Percentiles rank a stretch among this genome's conserved stretches.
phyloP scores from a whole-genome alignment of 2,329 filamentous ascomycete species.

The Monosporascus sp. region DNA sequence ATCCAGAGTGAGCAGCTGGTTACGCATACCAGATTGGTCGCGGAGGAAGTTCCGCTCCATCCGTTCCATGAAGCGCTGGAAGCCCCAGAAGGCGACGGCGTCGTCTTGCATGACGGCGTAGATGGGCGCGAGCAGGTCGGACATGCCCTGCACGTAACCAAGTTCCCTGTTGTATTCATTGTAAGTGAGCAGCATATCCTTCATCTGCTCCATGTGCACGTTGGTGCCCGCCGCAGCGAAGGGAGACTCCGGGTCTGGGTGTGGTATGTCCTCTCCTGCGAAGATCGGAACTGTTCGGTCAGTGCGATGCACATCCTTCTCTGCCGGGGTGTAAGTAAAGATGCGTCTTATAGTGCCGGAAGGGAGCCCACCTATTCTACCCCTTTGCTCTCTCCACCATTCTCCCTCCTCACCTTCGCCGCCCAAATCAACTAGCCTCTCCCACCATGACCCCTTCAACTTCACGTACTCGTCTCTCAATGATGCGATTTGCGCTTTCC shows the following conservation, averaged over 20 bases:
- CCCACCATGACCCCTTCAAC: constrained; percentile 95
- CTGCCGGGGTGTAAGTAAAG: constrained; percentile 42
- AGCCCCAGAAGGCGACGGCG: constrained; percentile 93
- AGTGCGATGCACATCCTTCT: constrained; percentile 97
- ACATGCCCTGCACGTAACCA: constrained; percentile 98
- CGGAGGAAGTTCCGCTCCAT: constrained; percentile 97
- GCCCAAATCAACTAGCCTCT: constrained; percentile 77
- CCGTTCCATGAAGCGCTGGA: constrained; percentile 91
- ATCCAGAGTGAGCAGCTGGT: constrained; percentile 84
- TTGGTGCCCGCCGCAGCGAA: constrained; percentile 93
- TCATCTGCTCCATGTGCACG: constrained; percentile 96
- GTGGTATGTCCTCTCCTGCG: constrained; percentile 90
- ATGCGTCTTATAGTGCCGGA: not conserved
- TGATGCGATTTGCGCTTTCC: constrained; percentile 76
- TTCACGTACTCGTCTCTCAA: constrained; percentile 90
- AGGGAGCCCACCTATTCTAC: constrained; percentile 72
- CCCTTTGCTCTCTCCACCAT: constrained; percentile 94
- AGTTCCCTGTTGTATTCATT: constrained; percentile 96
- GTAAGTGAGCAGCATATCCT: constrained; percentile 97
- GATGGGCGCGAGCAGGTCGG: constrained; percentile 88
- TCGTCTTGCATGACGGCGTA: constrained; percentile 98
- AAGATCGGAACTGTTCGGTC: constrained; percentile 95
- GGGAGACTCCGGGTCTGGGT: constrained; percentile 91
- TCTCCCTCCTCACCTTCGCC: constrained; percentile 78
- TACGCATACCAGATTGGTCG: constrained; percentile 93